Evolutionary conservation across 2,329 filamentous ascomycete species (phyloP).

Genomic region (Byssoonygena ceratinophila): DNA sequence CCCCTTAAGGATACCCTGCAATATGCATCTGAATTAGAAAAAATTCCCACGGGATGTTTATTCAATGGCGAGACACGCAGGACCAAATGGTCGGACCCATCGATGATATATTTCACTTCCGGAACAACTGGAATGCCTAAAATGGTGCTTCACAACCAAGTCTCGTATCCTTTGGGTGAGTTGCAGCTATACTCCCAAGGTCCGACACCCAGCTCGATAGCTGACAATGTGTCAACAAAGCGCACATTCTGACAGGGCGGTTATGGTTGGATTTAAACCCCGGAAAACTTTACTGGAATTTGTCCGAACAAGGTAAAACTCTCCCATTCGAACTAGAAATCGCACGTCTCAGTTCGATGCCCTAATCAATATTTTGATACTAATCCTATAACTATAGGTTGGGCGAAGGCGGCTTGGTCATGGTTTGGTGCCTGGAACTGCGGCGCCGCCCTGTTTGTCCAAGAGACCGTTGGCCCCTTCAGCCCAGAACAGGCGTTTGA

Average conservation of each 20-base stretch:
- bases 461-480: conserved; percentile 32
- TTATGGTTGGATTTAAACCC: conserved; percentile 31
- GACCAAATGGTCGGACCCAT: conserved; percentile 24
- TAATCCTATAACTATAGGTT: conserved; percentile 20
- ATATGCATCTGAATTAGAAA: conserved; percentile 21
- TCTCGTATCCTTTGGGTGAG: conserved; percentile 32
- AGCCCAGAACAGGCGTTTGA: conserved; percentile 23
- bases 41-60: conserved; percentile 20
- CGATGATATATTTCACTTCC: conserved; percentile 34
- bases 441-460: conserved; percentile 33
- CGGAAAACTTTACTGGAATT: conserved; percentile 32
- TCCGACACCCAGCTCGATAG: background rate
- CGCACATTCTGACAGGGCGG: conserved; percentile 31
- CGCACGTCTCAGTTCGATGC: background rate
- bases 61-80: conserved; percentile 16
- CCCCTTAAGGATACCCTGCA: conserved; percentile 20
- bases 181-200: background rate
- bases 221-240: conserved; percentile 13
- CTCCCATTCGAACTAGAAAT: background rate
- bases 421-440: conserved; percentile 34
- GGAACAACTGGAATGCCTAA: conserved; percentile 35
- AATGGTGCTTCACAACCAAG: conserved; percentile 35
- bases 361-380: background rate
- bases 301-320: conserved; percentile 31
- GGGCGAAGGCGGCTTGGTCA: conserved; percentile 36